Conservation (phyloP, 2,329 filamentous ascomycete species). For the Teratosphaeria epicoccoides region DNA sequence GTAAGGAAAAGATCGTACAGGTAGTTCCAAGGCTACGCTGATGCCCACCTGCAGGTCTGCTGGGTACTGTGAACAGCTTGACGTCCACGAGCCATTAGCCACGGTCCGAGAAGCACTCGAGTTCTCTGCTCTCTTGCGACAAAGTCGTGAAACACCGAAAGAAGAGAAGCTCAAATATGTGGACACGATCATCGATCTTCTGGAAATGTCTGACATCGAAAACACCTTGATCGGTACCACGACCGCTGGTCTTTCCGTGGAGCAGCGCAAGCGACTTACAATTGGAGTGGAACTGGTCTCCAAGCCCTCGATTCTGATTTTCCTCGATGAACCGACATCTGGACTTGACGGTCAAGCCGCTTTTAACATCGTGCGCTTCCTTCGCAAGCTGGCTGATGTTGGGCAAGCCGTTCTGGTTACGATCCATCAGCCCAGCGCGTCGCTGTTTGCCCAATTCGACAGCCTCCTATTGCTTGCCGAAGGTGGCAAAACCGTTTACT, state of each 20-base stretch:
- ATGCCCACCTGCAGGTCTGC: slow-evolving; percentile 51
- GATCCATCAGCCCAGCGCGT: slow-evolving; percentile 80
- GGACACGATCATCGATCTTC: slow-evolving; percentile 52
- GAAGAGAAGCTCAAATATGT: slow-evolving; percentile 56
- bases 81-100: slow-evolving; percentile 51
- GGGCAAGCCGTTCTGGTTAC: slow-evolving; percentile 85
- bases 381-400: slow-evolving; percentile 65
- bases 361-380: slow-evolving; percentile 67
- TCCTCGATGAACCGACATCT: slow-evolving; percentile 69
- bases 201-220: slow-evolving; percentile 56
- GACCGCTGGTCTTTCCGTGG: slow-evolving; percentile 51
- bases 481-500: slow-evolving; percentile 70
- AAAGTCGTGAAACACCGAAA: slow-evolving; percentile 47
- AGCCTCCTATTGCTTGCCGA: slow-evolving; percentile 66
- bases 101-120: slow-evolving; percentile 56
- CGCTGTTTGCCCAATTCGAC: slow-evolving; percentile 81
- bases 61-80: slow-evolving; percentile 55
- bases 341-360: slow-evolving; percentile 52
- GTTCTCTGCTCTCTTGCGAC: slow-evolving; percentile 55
- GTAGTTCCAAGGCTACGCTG: slow-evolving; percentile 34
- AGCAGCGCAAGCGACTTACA: slow-evolving; percentile 58
- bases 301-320: slow-evolving; percentile 62
- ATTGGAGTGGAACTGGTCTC: slow-evolving; percentile 52
- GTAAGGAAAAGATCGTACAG: slow-evolving; percentile 47
- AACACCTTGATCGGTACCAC: slow-evolving; percentile 55